Evolutionary conservation across 208 protist genomes (phyloP).

Genomic region (Trypanosoma melophagium): DNA sequence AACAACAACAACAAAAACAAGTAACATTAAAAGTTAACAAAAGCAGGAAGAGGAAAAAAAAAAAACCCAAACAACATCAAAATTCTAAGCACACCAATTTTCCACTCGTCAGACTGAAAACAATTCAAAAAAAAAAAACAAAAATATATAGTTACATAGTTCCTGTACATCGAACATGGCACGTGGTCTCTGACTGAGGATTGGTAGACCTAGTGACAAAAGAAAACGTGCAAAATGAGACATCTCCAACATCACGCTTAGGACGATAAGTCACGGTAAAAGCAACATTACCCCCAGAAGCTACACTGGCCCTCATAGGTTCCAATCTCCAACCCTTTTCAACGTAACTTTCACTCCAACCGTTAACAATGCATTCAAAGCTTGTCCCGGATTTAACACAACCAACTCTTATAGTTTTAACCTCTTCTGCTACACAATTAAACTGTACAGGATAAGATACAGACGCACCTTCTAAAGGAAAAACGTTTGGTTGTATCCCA

Average conservation of each 20-base stretch:
- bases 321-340: conserved; percentile 45
- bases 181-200: conserved; percentile 14
- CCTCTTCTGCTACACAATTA: conserved; percentile 41
- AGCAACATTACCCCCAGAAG: conserved; percentile 19
- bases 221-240: conserved; percentile 31
- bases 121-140: conserved; percentile 8
- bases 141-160: conserved; percentile 11
- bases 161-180: conserved; percentile 45
- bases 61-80: background rate
- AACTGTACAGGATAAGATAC: conserved; percentile 38
- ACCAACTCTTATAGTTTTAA: conserved; percentile 45
- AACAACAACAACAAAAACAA: background rate
- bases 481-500: conserved; percentile 9
- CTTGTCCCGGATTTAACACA: conserved; percentile 40
- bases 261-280: conserved; percentile 31
- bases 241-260: conserved; percentile 20
- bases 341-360: conserved; percentile 44
- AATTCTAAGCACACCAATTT: background rate
- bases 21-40: conserved; percentile 1
- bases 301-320: conserved; percentile 25
- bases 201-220: conserved; percentile 21
- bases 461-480: conserved; percentile 18
- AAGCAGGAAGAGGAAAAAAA: conserved; percentile 6
- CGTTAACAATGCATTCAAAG: conserved; percentile 45
- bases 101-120: background rate